These are phyloP conservation scores for Penicillium paneum DNA, from an alignment of 2,329 filamentous ascomycete genomes.

Conservation along the genomic window DNA sequence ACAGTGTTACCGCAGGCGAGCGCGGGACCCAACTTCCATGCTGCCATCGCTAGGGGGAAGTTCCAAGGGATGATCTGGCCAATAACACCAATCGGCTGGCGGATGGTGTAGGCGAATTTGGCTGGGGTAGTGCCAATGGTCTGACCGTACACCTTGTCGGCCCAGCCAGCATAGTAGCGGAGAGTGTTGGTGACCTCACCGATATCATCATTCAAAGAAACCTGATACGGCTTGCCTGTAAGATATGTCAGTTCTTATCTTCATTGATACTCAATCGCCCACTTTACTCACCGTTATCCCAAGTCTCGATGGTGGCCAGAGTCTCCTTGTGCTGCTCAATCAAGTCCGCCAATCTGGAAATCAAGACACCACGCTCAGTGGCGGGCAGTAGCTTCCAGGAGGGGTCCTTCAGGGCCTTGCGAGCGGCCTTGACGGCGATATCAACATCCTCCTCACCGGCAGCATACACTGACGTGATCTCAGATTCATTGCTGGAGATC, in stretches of 20 bases:
- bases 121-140: slow-evolving; percentile 59
- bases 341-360: slow-evolving; percentile 68
- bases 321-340: slow-evolving; percentile 63
- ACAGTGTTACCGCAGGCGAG: slow-evolving; percentile 27
- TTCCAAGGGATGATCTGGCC: slow-evolving; percentile 90
- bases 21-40: slow-evolving; percentile 26
- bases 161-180: slow-evolving; percentile 86
- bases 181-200: slow-evolving; percentile 65
- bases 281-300: slow-evolving; percentile 68
- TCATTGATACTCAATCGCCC: neutral
- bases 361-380: slow-evolving; percentile 63
- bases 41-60: slow-evolving; percentile 53
- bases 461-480: slow-evolving; percentile 70
- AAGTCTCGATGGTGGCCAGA: slow-evolving; percentile 67
- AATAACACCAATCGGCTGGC: slow-evolving; percentile 76
- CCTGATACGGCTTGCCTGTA: slow-evolving; percentile 43
- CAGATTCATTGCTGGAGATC: slow-evolving; percentile 56
- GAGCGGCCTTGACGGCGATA: slow-evolving; percentile 33
- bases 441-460: slow-evolving; percentile 35
- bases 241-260: slow-evolving; percentile 4
- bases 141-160: slow-evolving; percentile 88
- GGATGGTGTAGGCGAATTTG: slow-evolving; percentile 78
- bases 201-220: slow-evolving; percentile 64
- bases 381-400: slow-evolving; percentile 34
- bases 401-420: slow-evolving; percentile 35